These are phyloP conservation scores for Lotmaria passim DNA, from an alignment of 208 protist species.

Conservation along the genomic window DNA sequence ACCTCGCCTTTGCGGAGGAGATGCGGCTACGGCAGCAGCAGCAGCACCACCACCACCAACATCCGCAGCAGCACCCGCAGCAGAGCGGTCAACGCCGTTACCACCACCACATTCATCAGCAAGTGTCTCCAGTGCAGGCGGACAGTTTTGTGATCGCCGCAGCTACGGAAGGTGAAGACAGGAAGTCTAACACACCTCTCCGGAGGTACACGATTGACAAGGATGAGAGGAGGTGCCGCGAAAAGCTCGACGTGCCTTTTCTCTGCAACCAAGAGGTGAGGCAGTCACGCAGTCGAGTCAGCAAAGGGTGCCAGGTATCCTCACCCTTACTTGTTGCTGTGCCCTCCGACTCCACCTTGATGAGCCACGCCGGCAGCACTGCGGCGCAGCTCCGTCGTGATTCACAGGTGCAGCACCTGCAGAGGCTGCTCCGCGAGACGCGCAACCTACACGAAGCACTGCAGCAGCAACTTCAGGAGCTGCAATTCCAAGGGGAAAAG, in stretches of 20 bases:
- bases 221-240: too few relatives aligned
- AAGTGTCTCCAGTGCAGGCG: background rate
- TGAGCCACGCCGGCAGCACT: background rate
- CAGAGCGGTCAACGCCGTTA: background rate
- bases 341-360: background rate
- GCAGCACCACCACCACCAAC: background rate
- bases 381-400: background rate
- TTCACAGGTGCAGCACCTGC: constrained; percentile 1
- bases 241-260: too few relatives aligned
- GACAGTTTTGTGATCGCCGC: background rate
- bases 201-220: too few relatives aligned
- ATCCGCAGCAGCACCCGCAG: too few relatives aligned
- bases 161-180: background rate
- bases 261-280: background rate
- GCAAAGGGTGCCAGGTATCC: too few relatives aligned
- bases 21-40: background rate
- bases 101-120: background rate
- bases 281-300: background rate
- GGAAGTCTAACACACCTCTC: too few relatives aligned
- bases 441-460: constrained; percentile 15
- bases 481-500: constrained; percentile 7
- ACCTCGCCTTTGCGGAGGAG: constrained; percentile 22
- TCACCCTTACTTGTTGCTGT: background rate
- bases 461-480: constrained; percentile 19
- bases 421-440: constrained; percentile 16